Evolutionary conservation across 2,329 filamentous ascomycete species (phyloP).

Genomic region (Bipolaris gigantea): DNA sequence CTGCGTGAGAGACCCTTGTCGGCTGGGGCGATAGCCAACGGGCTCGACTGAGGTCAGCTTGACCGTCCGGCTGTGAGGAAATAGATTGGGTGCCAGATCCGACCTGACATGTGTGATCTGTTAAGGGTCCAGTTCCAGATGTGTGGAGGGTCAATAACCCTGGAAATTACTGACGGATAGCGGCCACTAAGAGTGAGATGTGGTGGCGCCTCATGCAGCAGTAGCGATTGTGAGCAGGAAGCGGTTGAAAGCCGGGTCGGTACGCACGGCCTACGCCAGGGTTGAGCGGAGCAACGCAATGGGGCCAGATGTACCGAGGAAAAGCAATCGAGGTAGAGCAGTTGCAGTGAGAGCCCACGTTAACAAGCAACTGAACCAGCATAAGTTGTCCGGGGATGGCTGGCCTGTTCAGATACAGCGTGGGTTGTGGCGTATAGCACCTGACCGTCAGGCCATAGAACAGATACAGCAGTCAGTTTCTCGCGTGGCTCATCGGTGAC

Average conservation of each 20-base stretch:
- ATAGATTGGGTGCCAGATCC: conserved; percentile 18
- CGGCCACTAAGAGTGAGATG: conserved; percentile 19
- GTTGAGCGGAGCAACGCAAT: conserved; percentile 7
- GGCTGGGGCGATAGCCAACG: conserved; percentile 27
- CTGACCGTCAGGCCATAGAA: conserved; percentile 14
- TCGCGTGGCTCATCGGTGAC: conserved; percentile 14
- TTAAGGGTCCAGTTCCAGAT: conserved; percentile 28
- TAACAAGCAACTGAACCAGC: conserved; percentile 8
- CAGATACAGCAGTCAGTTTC: conserved; percentile 13
- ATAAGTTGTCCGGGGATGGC: not conserved
- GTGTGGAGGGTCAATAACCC: conserved; percentile 23
- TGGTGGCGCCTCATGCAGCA: conserved; percentile 16
- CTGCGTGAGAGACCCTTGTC: conserved; percentile 22
- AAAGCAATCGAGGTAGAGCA: conserved; percentile 4
- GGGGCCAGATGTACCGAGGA: conserved; percentile 8
- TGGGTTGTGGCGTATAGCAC: conserved; percentile 16
- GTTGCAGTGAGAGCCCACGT: not conserved
- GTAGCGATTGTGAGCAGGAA: conserved; percentile 17
- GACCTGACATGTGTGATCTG: conserved; percentile 22
- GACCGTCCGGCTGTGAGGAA: conserved; percentile 11
- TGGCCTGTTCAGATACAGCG: conserved; percentile 1
- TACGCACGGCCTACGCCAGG: conserved; percentile 8
- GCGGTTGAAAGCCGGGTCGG: conserved; percentile 10
- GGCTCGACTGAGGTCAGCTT: conserved; percentile 24
- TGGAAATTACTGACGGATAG: conserved; percentile 22